Evolutionary conservation across 2,329 filamentous ascomycete species (phyloP).

Genomic region (Pyrenochaeta sp.): DNA sequence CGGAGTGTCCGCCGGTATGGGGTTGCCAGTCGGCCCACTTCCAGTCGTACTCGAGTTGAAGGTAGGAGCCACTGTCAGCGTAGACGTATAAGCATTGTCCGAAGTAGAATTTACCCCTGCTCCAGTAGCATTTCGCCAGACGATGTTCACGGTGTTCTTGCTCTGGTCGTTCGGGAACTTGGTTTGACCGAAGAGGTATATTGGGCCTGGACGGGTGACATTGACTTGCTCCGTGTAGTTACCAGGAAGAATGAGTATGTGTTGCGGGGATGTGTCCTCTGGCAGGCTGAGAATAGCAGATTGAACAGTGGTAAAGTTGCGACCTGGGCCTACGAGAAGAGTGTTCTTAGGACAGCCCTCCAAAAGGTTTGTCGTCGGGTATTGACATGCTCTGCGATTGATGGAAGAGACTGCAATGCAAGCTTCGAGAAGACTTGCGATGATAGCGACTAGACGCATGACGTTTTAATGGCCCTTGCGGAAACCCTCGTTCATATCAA

Average conservation of each 20-base stretch:
- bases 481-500: neutral
- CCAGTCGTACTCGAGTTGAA: slow-evolving; percentile 70
- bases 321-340: slow-evolving; percentile 37
- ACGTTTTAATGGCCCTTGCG: neutral
- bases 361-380: slow-evolving; percentile 47
- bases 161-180: slow-evolving; percentile 57
- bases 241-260: slow-evolving; percentile 68
- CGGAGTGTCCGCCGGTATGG: slow-evolving; percentile 67
- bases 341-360: slow-evolving; percentile 50
- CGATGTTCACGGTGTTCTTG: slow-evolving; percentile 64
- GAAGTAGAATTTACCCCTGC: slow-evolving; percentile 52
- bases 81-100: slow-evolving; percentile 70
- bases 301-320: slow-evolving; percentile 53
- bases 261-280: slow-evolving; percentile 56
- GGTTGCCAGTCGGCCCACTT: slow-evolving; percentile 67
- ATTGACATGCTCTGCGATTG: slow-evolving; percentile 46
- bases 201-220: slow-evolving; percentile 67
- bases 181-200: slow-evolving; percentile 69
- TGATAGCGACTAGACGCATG: slow-evolving; percentile 21
- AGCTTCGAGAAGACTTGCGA: slow-evolving; percentile 20
- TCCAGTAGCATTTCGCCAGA: slow-evolving; percentile 66
- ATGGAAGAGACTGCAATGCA: slow-evolving; percentile 25
- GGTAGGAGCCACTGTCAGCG: slow-evolving; percentile 69
- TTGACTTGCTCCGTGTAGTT: slow-evolving; percentile 72
- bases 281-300: slow-evolving; percentile 58